Conservation (phyloP, 768 basidiomycete genomes). For the Mycena pura region DNA sequence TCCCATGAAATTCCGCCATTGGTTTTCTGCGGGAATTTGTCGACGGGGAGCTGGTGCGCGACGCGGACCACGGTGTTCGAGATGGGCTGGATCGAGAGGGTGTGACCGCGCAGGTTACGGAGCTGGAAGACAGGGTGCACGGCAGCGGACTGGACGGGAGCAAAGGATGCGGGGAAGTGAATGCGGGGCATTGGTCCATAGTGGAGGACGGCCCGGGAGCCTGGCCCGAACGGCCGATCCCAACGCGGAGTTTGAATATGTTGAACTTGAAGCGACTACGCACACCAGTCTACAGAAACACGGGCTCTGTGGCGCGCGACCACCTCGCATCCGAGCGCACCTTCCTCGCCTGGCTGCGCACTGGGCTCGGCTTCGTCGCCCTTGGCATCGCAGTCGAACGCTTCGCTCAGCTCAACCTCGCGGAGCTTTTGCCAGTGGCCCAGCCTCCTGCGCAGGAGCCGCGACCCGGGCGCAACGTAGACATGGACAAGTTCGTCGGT, state of each 20-base stretch:
- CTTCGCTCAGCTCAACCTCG: slow-evolving; percentile 2
- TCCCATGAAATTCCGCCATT: slow-evolving; percentile 20
- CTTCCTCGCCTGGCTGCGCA: slow-evolving; percentile 53
- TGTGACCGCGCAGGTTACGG: slow-evolving; percentile 19
- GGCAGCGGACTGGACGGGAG: not conserved
- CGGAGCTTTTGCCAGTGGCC: not conserved
- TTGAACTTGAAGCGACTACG: too few relatives aligned
- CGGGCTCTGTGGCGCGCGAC: slow-evolving; percentile 51
- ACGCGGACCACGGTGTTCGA: slow-evolving; percentile 25
- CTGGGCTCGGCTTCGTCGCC: slow-evolving; percentile 48
- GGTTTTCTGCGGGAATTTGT: slow-evolving; percentile 25
- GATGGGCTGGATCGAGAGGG: slow-evolving; percentile 21
- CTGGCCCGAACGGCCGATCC: too few relatives aligned
- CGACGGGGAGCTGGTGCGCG: slow-evolving; percentile 21
- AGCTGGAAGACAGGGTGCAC: slow-evolving; percentile 17
- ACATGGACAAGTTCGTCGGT: not conserved
- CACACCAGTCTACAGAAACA: slow-evolving; percentile 44
- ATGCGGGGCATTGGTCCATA: slow-evolving; percentile 27
- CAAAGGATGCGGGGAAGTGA: slow-evolving; percentile 13
- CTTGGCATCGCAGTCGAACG: slow-evolving; percentile 47
- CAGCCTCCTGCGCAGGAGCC: too few relatives aligned
- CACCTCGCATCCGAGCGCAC: slow-evolving; percentile 52
- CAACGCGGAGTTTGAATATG: too few relatives aligned
- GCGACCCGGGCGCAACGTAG: not conserved
- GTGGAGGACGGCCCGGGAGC: too few relatives aligned